Percentiles rank a stretch among this genome's conserved stretches.
Conservation (phyloP, 1,284 basidiomycete species). For the Cutaneotrichosporon curvatum region DNA sequence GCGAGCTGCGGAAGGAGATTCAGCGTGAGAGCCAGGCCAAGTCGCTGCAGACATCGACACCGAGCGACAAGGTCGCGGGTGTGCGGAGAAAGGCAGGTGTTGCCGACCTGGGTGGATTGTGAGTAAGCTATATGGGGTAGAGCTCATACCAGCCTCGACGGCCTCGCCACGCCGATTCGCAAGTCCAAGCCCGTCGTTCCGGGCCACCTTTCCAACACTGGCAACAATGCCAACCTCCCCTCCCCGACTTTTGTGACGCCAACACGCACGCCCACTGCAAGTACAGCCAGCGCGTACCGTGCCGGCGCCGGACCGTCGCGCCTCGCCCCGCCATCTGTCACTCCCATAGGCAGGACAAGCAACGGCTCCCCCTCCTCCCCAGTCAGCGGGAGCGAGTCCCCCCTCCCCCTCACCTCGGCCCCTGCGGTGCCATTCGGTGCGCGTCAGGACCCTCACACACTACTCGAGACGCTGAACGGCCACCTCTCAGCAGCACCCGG, state of each 20-base stretch:
- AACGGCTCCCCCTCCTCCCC: conserved; percentile 27
- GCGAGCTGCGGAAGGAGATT: conserved; percentile 45
- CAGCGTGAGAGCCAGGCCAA: conserved; percentile 40
- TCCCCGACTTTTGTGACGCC: conserved; percentile 22
- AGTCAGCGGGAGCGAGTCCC: conserved; percentile 28
- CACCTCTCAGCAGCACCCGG: conserved; percentile 28
- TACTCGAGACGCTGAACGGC: conserved; percentile 44
- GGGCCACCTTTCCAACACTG: conserved; percentile 18
- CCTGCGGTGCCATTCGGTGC: conserved; percentile 25
- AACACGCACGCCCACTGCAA: conserved; percentile 8
- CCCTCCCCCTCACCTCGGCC: conserved; percentile 3
- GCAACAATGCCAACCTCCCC: conserved; percentile 21
- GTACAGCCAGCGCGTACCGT: conserved; percentile 18
- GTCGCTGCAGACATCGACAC: conserved; percentile 16
- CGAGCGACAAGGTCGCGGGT: conserved; percentile 17
- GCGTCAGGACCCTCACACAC: conserved; percentile 31
- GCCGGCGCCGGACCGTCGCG: conserved; percentile 18
- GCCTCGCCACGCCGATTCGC: conserved; percentile 31
- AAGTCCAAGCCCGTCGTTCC: conserved; percentile 15
- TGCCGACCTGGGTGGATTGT: conserved; percentile 43
- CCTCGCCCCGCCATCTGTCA: conserved; percentile 15
- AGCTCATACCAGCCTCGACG: conserved; percentile 26
- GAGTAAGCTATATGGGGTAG: not conserved
- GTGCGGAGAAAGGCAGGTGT: conserved; percentile 26
- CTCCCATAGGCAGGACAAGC: conserved; percentile 20